Base-by-base conservation (phyloP, 2,329 filamentous ascomycete species). In the Sclerotinia trifoliorum region DNA sequence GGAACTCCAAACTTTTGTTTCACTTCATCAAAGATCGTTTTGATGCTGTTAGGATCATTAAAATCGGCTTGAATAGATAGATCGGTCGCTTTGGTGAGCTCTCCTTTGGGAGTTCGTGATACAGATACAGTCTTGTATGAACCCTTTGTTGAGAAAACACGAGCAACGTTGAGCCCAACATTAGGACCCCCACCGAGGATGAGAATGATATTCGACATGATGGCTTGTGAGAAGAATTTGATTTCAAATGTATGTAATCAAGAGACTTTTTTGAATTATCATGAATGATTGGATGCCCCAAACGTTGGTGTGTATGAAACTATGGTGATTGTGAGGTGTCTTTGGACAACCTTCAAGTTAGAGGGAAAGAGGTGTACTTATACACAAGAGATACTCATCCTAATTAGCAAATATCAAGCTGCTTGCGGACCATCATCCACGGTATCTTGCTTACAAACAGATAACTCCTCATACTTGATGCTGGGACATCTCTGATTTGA, bases 121-220 rank as follows among this genome's bases (percentile, higher is more conserved):
- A 77, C 78, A n/a, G 79, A 71, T 5, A 79, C 80, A 44, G 82
- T 77, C 68, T 78, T 78, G 74, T 80, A 83, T 60, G 17, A 58
- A 58, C 80, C 80, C 58, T 80, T 79, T 5, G 71, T 66, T 6
- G 78, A 74, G 70, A 83, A 81, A 21, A 74, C 70, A 19, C 74
- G 70, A 6, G 78, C 77, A 13, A 80, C 74, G 26, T 72, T 66
- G 2, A 73, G 65, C 4, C 80, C 81, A 51, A 82, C 73, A 64
- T 80, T 81, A 13, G 78, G 71, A 1, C 81, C 81, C 21, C 79
- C 76, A 46, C 81, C 81, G 42, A 82, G 76, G 69, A 83, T 79
- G 62, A 82, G 77, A 52, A 77, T 11, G 13, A 68, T 64, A 21
- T 68, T 39, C 13, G 65, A 61, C 65, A 67, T 67, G 32, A 44